phyloP scores from a whole-genome alignment of 1,139 yeast species.

The Kodamaea derodonti region DNA sequence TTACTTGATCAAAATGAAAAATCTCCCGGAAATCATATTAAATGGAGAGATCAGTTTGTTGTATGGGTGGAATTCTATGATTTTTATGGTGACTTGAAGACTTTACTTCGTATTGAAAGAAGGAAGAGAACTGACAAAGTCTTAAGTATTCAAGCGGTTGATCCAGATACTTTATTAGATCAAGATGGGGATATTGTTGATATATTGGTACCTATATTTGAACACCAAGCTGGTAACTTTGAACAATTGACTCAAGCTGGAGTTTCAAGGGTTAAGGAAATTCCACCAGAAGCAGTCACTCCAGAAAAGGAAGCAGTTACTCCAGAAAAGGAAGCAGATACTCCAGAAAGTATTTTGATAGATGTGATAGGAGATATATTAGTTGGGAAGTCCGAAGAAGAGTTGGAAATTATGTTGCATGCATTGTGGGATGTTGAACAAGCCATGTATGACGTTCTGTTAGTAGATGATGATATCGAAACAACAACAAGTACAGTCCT shows the following conservation, averaged over 20 bases:
- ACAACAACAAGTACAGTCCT: neutral
- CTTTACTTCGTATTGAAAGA: slow-evolving; percentile 22
- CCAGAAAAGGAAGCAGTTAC: neutral
- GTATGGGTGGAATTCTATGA: slow-evolving; percentile 40
- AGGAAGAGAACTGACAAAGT: slow-evolving; percentile 16
- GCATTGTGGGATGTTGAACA: neutral
- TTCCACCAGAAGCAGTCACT: neutral
- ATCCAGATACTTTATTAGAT: slow-evolving; percentile 30
- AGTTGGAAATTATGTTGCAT: neutral
- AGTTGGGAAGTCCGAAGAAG: neutral
- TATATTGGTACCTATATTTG: slow-evolving; percentile 1
- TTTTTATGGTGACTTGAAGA: slow-evolving; percentile 26
- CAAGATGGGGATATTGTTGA: slow-evolving; percentile 27
- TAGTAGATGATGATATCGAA: neutral
- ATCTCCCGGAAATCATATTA: slow-evolving; percentile 13
- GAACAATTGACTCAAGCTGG: slow-evolving; percentile 1
- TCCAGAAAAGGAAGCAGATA: neutral
- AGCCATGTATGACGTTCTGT: neutral
- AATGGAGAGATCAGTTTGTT: slow-evolving; percentile 31
- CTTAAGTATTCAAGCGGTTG: slow-evolving; percentile 22
- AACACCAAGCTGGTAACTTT: slow-evolving; percentile 3
- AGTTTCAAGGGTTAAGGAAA: neutral
- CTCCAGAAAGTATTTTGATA: neutral
- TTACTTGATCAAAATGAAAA: slow-evolving; percentile 1
- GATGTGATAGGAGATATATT: neutral